Evolutionary conservation across 257 asterid genomes (phyloP).

Genomic region (Rehmannia glutinosa): DNA sequence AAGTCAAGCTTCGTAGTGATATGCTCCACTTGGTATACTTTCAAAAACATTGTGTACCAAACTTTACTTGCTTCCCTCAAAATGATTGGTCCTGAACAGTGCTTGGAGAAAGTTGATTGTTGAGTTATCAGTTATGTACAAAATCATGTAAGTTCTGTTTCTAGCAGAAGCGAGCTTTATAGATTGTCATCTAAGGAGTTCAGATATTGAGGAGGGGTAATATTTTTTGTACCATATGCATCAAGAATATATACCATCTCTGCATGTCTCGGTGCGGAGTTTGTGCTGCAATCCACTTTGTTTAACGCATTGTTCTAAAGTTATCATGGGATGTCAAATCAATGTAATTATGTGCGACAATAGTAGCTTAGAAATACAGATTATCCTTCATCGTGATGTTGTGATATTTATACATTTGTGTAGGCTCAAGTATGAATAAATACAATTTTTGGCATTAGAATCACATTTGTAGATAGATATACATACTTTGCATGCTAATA

Average conservation of each 20-base stretch:
- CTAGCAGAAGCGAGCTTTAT: not conserved
- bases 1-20: conserved; percentile 4
- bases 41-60: not conserved
- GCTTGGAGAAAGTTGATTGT: not conserved
- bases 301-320: not conserved
- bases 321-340: not conserved
- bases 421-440: not conserved
- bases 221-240: not conserved
- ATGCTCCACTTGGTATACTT: conserved; percentile 1
- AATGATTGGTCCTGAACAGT: not conserved
- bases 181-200: not conserved
- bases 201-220: not conserved
- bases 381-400: not conserved
- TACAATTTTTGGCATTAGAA: not conserved
- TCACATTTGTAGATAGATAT: not conserved
- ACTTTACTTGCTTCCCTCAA: not conserved
- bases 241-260: not conserved
- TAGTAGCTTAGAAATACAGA: not conserved
- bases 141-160: not conserved
- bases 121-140: not conserved
- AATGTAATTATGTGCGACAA: not conserved
- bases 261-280: not conserved
- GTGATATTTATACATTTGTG: not conserved
- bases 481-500: not conserved
- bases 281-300: not conserved